Evolutionary conservation across 495 filamentous ascomycete genomes (phyloP).

Genomic region (Cryomyces antarcticus): DNA sequence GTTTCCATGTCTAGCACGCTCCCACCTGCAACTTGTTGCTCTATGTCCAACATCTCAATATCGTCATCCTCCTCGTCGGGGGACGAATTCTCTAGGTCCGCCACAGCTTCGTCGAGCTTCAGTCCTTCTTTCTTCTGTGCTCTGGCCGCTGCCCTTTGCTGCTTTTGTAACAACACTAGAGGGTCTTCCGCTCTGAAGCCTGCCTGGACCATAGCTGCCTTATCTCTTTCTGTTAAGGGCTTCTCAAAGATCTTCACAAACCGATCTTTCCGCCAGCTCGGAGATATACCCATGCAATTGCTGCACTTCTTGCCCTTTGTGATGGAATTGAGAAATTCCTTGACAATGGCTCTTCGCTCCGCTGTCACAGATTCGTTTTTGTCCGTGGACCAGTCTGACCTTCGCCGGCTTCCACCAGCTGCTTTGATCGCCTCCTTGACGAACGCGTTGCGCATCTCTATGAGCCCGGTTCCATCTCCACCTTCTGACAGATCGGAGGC

Average conservation of each 20-base stretch:
- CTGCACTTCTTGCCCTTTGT: conserved; percentile 41
- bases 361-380: conserved; percentile 71
- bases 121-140: conserved; percentile 6
- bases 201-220: conserved; percentile 47
- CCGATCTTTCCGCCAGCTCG: conserved; percentile 64
- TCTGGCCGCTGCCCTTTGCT: conserved; percentile 6
- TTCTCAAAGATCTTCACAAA: conserved; percentile 88
- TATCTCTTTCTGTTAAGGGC: conserved; percentile 46
- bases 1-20: conserved; percentile 21
- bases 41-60: conserved; percentile 22
- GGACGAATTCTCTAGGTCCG: conserved; percentile 32
- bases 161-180: conserved; percentile 18
- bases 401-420: conserved; percentile 26
- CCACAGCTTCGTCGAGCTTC: conserved; percentile 49
- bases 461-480: conserved; percentile 35
- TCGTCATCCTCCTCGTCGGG: conserved; percentile 24
- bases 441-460: conserved; percentile 44
- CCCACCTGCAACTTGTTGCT: conserved; percentile 24
- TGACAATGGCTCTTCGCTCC: conserved; percentile 51
- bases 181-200: conserved; percentile 50
- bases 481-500: conserved; percentile 20
- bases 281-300: conserved; percentile 44
- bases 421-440: conserved; percentile 44
- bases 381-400: conserved; percentile 30
- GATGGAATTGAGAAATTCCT: conserved; percentile 58